Evolutionary conservation across 1,284 basidiomycete species (phyloP), one percentile per base, ranked within the genome.

Genomic region (Chalciporus piperatoides): DNA sequence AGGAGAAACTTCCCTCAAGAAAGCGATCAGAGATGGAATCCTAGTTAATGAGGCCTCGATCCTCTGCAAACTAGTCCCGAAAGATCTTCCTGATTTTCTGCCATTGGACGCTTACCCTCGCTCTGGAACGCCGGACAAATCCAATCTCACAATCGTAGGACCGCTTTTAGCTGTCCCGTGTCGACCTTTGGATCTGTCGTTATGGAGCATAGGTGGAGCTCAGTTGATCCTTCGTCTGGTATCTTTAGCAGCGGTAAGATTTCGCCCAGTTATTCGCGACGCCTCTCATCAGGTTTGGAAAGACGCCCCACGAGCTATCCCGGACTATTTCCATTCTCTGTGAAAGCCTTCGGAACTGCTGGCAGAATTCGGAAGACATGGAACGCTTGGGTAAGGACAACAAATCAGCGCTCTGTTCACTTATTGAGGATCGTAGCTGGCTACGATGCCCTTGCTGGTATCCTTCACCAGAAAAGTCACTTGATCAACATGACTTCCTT

Each of bases 301-400:
- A 90, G 78, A 90, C 81, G 1, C 66, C 82, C 0, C 85, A 86
- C 54, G 86, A 93, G 58, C 66, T 97, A 3, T 85, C 83, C 0
- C 73, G 82, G 24, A 78, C 90, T 0, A 67, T 96, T 12, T 72
- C 81, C 4, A 80, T 97, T 19, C 70, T 97, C 30, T 77, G 82
- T 5, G 88, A 94, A 59, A 81, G 87, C 5, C 68, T 96, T 33
- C 80, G 81, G 53, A 84, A 88, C 56, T 90, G 83, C 59, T 97
- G 95, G 95, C 81, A 90, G 60, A 92, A 90, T 59, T 92, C 89
- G 36, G 92, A 94, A 61, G 92, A 94, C 60, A 92, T 93, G 84
- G 92, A 95, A 62, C 74, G 84, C 30, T 71, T 93, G 40, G 81
- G 90, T 89, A 60, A 62, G 84, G 73, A 10, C 32, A 52, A 21